Base-by-base conservation (phyloP, 1,284 basidiomycete genomes). In the Inonotus hispidus region DNA sequence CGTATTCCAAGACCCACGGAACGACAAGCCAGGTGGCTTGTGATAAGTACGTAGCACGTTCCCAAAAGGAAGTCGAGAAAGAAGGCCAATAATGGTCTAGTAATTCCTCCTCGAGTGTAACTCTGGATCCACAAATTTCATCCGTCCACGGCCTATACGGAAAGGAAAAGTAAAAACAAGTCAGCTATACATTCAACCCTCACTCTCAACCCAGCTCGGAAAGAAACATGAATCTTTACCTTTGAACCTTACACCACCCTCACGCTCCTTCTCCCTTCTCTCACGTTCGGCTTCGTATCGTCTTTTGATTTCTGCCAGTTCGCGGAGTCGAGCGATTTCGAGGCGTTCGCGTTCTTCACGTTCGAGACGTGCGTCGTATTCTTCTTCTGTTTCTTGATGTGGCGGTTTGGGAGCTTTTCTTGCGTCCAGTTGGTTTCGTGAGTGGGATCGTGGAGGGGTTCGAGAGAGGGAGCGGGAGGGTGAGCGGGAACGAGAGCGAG, bases 341-440 rank as follows among this genome's bases (percentile, higher is more conserved):
- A 82, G 65, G 29, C 86, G 74, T 66, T 86, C 84, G 29, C 79
- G 79, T 71, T 90, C 87, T 70, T 90, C 88, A 38, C 84, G 75
- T 68, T 89, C 88, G 49, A 90, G 68, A 45, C 88, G 74, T 0
- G 82, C 82, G 68, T 89, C 88, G 66, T 89, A 88, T 68, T 90
- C 87, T 69, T 79, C 78, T 64, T 79, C 75, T 0, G 78, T 79
- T 67, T 80, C 78, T 56, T 85, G 81, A 66, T 78, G 80, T 11
- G 84, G 67, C 80, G 43, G 53, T 29, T 41, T 41, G 38, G 29
- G 32, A 50, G 58, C 52, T 25, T 56, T 29, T 41, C 63, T 67
- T 21, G 3, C 3, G 59, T 57, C 35, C n/a, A n/a, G n/a, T n/a
- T n/a, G n/a, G n/a, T n/a, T n/a, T n/a, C n/a, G n/a, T n/a, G n/a